Evolutionary conservation across 208 protist species (phyloP).

Genomic region (Wallacemonas rigidus): DNA sequence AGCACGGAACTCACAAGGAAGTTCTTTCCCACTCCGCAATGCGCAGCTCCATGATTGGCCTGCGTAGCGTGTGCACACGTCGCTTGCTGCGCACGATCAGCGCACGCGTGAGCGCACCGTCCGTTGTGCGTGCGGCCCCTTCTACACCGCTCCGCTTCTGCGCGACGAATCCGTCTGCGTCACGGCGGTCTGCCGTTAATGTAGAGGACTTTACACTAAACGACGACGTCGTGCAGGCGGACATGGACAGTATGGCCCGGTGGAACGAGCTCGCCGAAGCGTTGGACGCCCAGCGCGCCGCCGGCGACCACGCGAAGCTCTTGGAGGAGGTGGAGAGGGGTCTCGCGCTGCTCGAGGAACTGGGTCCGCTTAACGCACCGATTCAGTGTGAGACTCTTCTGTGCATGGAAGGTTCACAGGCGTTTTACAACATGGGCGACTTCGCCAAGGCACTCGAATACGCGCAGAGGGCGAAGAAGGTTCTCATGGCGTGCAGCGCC

Average conservation of each 20-base stretch:
- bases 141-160: neutral
- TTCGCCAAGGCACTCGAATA: conserved; percentile 54
- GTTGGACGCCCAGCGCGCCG: conserved; percentile 49
- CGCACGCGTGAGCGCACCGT: conserved; percentile 1
- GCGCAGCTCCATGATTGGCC: neutral
- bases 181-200: conserved; percentile 60
- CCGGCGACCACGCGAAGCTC: conserved; percentile 39
- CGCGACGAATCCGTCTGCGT: neutral
- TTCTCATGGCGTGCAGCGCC: conserved; percentile 47
- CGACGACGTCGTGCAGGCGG: conserved; percentile 76
- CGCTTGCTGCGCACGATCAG: neutral
- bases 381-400: conserved; percentile 87
- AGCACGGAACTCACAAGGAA: neutral
- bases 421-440: conserved; percentile 69
- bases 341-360: conserved; percentile 63
- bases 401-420: conserved; percentile 85
- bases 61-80: conserved; percentile 6
- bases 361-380: conserved; percentile 69
- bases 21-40: neutral
- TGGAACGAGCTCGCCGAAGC: conserved; percentile 78
- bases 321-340: conserved; percentile 55
- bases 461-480: conserved; percentile 46
- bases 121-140: neutral
- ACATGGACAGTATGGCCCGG: conserved; percentile 60
- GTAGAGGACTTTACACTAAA: conserved; percentile 86